Evolutionary conservation across 2,329 filamentous ascomycete species (phyloP).

Genomic region (Xylaria sp.): DNA sequence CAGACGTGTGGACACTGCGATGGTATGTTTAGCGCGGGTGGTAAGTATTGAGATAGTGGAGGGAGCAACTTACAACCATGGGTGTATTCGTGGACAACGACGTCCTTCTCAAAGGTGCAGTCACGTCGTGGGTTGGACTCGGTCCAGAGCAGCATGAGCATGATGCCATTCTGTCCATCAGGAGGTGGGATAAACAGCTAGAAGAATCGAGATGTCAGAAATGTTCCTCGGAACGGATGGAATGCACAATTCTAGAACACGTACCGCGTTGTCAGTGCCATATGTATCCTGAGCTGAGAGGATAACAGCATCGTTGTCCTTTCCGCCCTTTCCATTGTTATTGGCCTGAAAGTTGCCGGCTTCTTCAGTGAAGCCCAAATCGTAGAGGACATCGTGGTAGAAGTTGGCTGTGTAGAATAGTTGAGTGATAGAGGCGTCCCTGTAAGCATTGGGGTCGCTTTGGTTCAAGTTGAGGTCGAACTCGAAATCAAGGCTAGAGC

Average conservation of each 20-base stretch:
- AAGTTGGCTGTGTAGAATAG: constrained; percentile 66
- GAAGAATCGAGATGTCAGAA: neutral
- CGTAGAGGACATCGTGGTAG: constrained; percentile 64
- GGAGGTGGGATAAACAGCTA: constrained; percentile 49
- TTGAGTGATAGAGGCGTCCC: constrained; percentile 62
- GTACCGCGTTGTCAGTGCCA: constrained; percentile 59
- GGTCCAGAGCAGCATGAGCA: constrained; percentile 65
- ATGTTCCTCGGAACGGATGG: neutral
- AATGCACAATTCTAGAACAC: neutral
- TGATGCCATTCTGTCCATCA: constrained; percentile 58
- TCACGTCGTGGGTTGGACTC: constrained; percentile 55
- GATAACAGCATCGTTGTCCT: constrained; percentile 58
- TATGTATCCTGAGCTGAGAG: constrained; percentile 62
- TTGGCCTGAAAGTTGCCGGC: constrained; percentile 66
- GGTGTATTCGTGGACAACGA: constrained; percentile 66
- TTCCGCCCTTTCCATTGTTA: constrained; percentile 60
- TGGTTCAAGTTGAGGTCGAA: constrained; percentile 47
- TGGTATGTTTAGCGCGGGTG: neutral
- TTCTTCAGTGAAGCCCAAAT: constrained; percentile 61
- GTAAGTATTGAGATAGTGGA: neutral
- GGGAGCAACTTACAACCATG: constrained; percentile 50
- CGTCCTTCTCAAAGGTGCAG: constrained; percentile 61
- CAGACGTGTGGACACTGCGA: constrained; percentile 57
- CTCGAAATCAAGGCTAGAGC: constrained; percentile 50
- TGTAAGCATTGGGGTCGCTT: constrained; percentile 49